phyloP scores from a whole-genome alignment of 2,329 filamentous ascomycete species.

The Sclerotinia spermophila region DNA sequence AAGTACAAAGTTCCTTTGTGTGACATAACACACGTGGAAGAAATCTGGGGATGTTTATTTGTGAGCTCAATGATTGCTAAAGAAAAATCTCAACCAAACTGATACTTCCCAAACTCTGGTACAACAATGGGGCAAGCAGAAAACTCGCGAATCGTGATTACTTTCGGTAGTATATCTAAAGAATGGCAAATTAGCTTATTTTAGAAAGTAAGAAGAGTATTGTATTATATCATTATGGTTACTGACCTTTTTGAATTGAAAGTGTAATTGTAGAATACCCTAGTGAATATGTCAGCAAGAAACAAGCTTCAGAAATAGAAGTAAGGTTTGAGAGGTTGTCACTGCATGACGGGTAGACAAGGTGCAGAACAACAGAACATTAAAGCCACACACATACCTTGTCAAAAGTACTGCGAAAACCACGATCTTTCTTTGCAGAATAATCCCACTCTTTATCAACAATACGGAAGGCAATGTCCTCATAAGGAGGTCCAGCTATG shows the following conservation, averaged over 20 bases:
- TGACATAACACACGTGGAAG: conserved; percentile 27
- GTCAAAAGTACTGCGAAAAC: conserved; percentile 95
- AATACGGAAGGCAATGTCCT: conserved; percentile 94
- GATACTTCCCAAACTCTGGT: conserved; percentile 15
- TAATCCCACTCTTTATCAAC: conserved; percentile 99
- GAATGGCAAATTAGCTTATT: conserved; percentile 28
- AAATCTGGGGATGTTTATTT: conserved; percentile 26
- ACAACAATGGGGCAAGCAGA: conserved; percentile 13
- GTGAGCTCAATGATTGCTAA: conserved; percentile 25
- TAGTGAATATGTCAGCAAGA: conserved; percentile 42
- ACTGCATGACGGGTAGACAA: conserved; percentile 2
- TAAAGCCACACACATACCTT: conserved; percentile 60
- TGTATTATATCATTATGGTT: conserved; percentile 20
- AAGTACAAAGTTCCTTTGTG: conserved; percentile 24
- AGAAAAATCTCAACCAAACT: conserved; percentile 28
- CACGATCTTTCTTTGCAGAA: conserved; percentile 88
- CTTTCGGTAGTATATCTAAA: conserved; percentile 54
- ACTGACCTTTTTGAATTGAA: conserved; percentile 94
- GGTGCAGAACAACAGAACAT: not conserved
- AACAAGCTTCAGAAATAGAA: conserved; percentile 7
- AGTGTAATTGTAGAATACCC: conserved; percentile 94
- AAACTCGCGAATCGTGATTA: conserved; percentile 29
- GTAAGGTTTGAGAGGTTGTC: conserved; percentile 3
- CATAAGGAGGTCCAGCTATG: conserved; percentile 90
- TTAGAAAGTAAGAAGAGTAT: conserved; percentile 7